Evolutionary conservation across 225 moss, liverwort and hornwort genomes (phyloP).

Genomic region (Sphagnum contortum): DNA sequence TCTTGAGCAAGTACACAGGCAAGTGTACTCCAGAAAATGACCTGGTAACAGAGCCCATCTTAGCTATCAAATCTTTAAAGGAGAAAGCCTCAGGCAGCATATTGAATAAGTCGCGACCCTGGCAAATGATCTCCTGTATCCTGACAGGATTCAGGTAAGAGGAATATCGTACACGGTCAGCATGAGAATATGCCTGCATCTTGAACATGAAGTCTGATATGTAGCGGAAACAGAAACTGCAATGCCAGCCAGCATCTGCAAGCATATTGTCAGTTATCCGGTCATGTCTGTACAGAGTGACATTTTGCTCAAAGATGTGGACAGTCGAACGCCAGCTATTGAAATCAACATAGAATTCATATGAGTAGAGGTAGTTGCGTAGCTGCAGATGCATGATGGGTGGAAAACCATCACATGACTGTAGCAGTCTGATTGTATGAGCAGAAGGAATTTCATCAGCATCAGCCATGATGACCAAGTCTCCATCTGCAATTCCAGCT

Average conservation of each 20-base stretch:
- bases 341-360: conserved; percentile 60
- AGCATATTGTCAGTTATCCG: conserved; percentile 50
- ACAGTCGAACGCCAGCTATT: conserved; percentile 59
- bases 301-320: conserved; percentile 21
- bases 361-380: conserved; percentile 58
- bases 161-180: conserved; percentile 51
- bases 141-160: conserved; percentile 41
- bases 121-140: conserved; percentile 57
- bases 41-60: conserved; percentile 49
- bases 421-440: conserved; percentile 55
- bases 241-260: conserved; percentile 86
- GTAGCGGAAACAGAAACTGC: conserved; percentile 74
- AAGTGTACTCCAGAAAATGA: conserved; percentile 57
- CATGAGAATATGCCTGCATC: conserved; percentile 74
- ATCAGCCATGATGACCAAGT: conserved; percentile 66
- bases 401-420: conserved; percentile 63
- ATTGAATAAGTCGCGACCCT: conserved; percentile 59
- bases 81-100: conserved; percentile 76
- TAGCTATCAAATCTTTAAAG: conserved; percentile 49
- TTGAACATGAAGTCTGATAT: conserved; percentile 65
- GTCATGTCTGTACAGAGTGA: conserved; percentile 30
- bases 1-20: conserved; percentile 46
- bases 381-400: conserved; percentile 65
- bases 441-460: conserved; percentile 70
- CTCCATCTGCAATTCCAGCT: conserved; percentile 45